Percentiles rank a stretch among this genome's conserved stretches.
phyloP scores from a whole-genome alignment of 2,329 filamentous ascomycete species.

The Sphaerulina musiva region DNA sequence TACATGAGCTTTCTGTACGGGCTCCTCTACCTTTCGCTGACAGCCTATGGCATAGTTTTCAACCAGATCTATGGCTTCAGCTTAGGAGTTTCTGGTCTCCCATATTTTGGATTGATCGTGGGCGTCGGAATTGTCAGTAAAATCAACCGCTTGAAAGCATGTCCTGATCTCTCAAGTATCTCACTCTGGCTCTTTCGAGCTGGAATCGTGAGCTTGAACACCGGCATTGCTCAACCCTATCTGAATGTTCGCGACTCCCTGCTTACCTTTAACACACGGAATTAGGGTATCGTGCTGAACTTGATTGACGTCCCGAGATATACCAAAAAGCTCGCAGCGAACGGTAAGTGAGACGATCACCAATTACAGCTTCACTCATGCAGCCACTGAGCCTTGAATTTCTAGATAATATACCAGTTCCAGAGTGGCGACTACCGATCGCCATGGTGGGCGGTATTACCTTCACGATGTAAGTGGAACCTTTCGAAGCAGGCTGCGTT shows the following conservation, averaged over 20 bases:
- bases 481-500: not conserved
- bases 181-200: too few relatives aligned
- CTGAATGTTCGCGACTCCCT: too few relatives aligned
- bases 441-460: constrained; percentile 46
- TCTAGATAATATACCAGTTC: constrained; percentile 35
- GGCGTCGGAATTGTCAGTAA: constrained; percentile 20
- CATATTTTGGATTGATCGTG: constrained; percentile 68
- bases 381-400: not conserved
- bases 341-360: constrained; percentile 1
- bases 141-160: too few relatives aligned
- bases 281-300: constrained; percentile 19
- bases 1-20: constrained; percentile 37
- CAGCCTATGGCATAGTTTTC: constrained; percentile 77
- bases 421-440: constrained; percentile 42
- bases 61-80: constrained; percentile 62
- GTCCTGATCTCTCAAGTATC: too few relatives aligned
- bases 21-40: constrained; percentile 66
- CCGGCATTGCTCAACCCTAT: too few relatives aligned
- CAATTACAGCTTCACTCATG: not conserved
- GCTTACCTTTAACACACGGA: too few relatives aligned
- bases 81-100: constrained; percentile 63
- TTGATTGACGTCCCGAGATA: constrained; percentile 31
- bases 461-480: constrained; percentile 31
- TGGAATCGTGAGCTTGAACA: too few relatives aligned
- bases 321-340: constrained; percentile 28